phyloP scores from a whole-genome alignment of 352 stramenopile genomes.

The Globisporangium emineosum region DNA sequence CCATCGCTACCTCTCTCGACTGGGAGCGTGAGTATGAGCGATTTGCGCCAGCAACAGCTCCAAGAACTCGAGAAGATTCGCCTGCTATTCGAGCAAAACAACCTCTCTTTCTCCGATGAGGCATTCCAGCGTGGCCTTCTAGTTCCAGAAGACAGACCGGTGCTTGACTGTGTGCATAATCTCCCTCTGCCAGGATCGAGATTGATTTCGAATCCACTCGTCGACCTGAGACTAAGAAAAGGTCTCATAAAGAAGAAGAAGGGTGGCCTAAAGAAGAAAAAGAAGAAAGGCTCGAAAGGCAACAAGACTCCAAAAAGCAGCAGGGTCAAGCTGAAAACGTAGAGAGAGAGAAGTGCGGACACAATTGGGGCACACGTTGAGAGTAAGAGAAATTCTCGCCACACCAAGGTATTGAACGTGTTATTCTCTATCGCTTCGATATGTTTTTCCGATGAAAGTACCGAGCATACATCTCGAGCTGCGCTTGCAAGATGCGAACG shows the following conservation, averaged over 20 bases:
- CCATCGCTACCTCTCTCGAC: background rate
- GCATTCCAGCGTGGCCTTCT: slow-evolving; percentile 55
- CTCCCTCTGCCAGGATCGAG: slow-evolving; percentile 45
- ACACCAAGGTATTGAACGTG: slow-evolving; percentile 2
- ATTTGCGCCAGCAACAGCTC: slow-evolving; percentile 50
- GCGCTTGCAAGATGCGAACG: slow-evolving; percentile 10
- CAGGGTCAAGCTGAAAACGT: slow-evolving; percentile 7
- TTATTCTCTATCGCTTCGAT: background rate
- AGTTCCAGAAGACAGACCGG: slow-evolving; percentile 50
- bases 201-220: slow-evolving; percentile 47
- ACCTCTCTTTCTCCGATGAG: slow-evolving; percentile 34
- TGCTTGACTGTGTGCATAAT: slow-evolving; percentile 47
- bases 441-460: slow-evolving; percentile 7
- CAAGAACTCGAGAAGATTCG: slow-evolving; percentile 68
- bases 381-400: background rate
- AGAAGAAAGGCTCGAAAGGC: slow-evolving; percentile 27
- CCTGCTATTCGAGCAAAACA: slow-evolving; percentile 48
- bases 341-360: background rate
- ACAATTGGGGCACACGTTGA: background rate
- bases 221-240: slow-evolving; percentile 32
- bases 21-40: slow-evolving; percentile 42
- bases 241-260: slow-evolving; percentile 33
- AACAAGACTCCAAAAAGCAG: slow-evolving; percentile 26
- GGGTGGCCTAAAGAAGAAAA: slow-evolving; percentile 31
- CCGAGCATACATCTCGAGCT: slow-evolving; percentile 28